Conservation (phyloP, 129 eudicot genomes). For the Lactuca saligna region DNA sequence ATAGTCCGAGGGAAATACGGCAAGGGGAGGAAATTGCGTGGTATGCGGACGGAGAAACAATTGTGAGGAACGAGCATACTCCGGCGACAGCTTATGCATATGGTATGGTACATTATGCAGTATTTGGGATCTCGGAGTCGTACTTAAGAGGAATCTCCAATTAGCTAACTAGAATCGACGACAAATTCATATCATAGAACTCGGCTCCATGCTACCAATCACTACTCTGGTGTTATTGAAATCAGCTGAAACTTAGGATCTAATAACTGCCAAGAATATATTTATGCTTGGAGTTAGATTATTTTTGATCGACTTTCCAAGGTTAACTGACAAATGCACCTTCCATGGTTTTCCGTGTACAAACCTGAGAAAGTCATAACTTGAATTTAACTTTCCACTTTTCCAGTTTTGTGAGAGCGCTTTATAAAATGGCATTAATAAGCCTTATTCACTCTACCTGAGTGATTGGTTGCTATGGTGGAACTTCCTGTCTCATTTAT, state of each 20-base stretch:
- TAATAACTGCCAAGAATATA: background rate
- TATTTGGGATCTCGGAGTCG: slow-evolving; percentile 15
- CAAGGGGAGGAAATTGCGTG: slow-evolving; percentile 99
- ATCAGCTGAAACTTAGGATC: background rate
- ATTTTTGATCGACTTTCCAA: background rate
- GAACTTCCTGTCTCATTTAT: background rate
- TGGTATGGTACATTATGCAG: slow-evolving; percentile 50
- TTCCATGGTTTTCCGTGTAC: slow-evolving; percentile 10
- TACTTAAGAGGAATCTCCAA: slow-evolving; percentile 8
- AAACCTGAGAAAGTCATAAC: slow-evolving; percentile 1
- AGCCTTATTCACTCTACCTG: slow-evolving; percentile 8
- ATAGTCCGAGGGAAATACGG: slow-evolving; percentile 88
- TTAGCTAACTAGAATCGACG: slow-evolving; percentile 16
- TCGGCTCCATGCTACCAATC: slow-evolving; percentile 16
- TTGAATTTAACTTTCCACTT: slow-evolving; percentile 12
- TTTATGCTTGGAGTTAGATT: background rate
- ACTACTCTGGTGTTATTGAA: slow-evolving; percentile 1
- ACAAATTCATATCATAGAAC: slow-evolving; percentile 10
- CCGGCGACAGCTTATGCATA: slow-evolving; percentile 88
- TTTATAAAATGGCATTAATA: slow-evolving; percentile 5
- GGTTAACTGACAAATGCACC: slow-evolving; percentile 1
- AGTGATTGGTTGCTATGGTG: background rate
- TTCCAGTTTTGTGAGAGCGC: background rate
- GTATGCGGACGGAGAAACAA: slow-evolving; percentile 98
- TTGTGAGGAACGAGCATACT: slow-evolving; percentile 80